phyloP scores from a whole-genome alignment of 495 filamentous ascomycete species.

The Aspergillus sclerotiicarbonarius region DNA sequence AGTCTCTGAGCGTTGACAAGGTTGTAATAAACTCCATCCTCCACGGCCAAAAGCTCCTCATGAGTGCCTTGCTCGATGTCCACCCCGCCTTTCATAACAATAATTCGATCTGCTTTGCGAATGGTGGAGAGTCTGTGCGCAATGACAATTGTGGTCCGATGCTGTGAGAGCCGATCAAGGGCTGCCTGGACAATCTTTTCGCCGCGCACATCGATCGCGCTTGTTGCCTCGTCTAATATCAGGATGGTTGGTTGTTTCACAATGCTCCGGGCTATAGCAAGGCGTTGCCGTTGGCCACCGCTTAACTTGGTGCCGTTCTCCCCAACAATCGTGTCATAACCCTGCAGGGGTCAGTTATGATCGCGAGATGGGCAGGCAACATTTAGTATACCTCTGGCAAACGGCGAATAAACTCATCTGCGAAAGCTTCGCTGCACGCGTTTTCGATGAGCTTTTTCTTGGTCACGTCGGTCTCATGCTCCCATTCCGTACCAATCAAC shows the following conservation, averaged over 20 bases:
- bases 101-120: conserved; percentile 48
- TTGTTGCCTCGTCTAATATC: conserved; percentile 55
- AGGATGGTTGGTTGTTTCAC: conserved; percentile 82
- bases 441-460: conserved; percentile 43
- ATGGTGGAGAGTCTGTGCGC: conserved; percentile 60
- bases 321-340: conserved; percentile 36
- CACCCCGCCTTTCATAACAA: conserved; percentile 49
- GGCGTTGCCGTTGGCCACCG: conserved; percentile 55
- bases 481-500: conserved; percentile 58
- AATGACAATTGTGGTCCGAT: conserved; percentile 44
- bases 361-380: no score
- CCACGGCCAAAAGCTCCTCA: conserved; percentile 32
- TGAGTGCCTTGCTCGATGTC: conserved; percentile 53
- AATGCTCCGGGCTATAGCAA: conserved; percentile 72
- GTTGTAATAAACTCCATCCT: conserved; percentile 43
- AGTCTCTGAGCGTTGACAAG: conserved; percentile 37
- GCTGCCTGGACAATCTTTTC: conserved; percentile 50
- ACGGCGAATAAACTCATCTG: conserved; percentile 32
- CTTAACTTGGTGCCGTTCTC: conserved; percentile 34
- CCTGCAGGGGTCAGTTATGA: conserved; percentile 9
- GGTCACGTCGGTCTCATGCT: conserved; percentile 43
- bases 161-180: conserved; percentile 36
- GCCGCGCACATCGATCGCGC: conserved; percentile 47
- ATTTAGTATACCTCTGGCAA: conserved; percentile 32
- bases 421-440: conserved; percentile 28